A percentile compares a stretch with the other conserved stretches of the same genome.
Conservation (phyloP, 2,329 filamentous ascomycete genomes). For the Aspergillus quadrilineatus region DNA sequence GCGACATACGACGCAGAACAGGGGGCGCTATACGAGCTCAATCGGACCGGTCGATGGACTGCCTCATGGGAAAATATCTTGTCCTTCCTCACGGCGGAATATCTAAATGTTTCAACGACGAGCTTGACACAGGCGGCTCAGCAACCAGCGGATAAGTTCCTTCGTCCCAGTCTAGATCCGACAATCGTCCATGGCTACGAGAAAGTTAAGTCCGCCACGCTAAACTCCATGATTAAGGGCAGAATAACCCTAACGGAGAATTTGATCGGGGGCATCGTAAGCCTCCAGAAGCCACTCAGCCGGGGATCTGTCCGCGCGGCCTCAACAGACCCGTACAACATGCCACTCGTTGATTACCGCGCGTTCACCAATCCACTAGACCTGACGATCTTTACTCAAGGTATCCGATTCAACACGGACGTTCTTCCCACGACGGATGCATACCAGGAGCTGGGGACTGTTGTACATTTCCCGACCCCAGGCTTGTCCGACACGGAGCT, state of each 20-base stretch:
- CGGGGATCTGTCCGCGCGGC: neutral
- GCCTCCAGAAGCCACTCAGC: slow-evolving; percentile 7
- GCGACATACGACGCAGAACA: no score
- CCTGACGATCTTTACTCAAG: neutral
- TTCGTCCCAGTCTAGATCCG: no score
- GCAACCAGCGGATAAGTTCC: no score
- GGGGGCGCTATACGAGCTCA: no score
- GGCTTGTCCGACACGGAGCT: slow-evolving; percentile 2
- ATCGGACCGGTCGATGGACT: no score
- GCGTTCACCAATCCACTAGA: slow-evolving; percentile 7
- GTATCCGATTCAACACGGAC: slow-evolving; percentile 4
- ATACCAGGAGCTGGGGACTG: neutral
- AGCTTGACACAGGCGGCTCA: no score
- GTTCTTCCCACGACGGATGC: neutral
- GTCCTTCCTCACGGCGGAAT: no score
- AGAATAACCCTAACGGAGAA: slow-evolving; percentile 4
- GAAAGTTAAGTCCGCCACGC: neutral
- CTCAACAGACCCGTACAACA: neutral
- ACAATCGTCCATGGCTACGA: no score
- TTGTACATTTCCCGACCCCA: neutral
- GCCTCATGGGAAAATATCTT: no score
- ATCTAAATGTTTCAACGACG: no score
- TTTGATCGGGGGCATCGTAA: neutral
- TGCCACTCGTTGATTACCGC: slow-evolving; percentile 2
- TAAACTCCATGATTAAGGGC: neutral